These are phyloP conservation scores for Yamadazyma scolyti DNA, from an alignment of 805 yeast genomes.

Conservation along the genomic window DNA sequence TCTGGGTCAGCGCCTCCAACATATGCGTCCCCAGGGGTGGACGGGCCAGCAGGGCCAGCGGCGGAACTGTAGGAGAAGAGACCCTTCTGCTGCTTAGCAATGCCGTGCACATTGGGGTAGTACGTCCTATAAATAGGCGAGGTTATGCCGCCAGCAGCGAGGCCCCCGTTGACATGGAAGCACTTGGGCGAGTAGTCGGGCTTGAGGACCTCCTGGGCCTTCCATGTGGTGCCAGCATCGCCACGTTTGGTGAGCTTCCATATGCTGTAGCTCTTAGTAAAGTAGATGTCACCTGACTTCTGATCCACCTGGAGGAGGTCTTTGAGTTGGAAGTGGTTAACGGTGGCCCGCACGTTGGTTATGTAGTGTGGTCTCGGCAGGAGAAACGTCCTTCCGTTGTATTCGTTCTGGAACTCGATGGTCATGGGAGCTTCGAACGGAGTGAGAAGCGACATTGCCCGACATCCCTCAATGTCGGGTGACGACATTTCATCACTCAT, in stretches of 20 bases:
- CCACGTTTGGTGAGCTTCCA: conserved; percentile 27
- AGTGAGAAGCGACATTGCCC: no score
- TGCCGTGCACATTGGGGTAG: conserved; percentile 19
- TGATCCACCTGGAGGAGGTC: conserved; percentile 59
- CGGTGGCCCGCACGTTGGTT: conserved; percentile 25
- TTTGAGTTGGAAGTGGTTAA: conserved; percentile 76
- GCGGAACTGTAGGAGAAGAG: conserved; percentile 57
- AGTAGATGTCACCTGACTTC: conserved; percentile 43
- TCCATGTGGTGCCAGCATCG: conserved; percentile 12
- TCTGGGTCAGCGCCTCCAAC: conserved; percentile 49
- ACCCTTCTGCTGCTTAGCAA: conserved; percentile 47
- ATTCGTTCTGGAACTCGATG: conserved; percentile 36
- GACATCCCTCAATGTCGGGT: no score
- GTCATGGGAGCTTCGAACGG: no score
- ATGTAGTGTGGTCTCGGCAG: conserved; percentile 35
- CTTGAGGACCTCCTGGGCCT: conserved; percentile 32
- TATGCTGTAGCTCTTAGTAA: conserved; percentile 56
- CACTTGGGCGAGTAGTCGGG: conserved; percentile 71
- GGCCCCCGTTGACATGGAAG: conserved; percentile 49
- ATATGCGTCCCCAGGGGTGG: no score
- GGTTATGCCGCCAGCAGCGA: conserved; percentile 47
- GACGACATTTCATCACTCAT: no score
- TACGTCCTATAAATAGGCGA: conserved; percentile 34
- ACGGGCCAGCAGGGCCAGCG: no score
- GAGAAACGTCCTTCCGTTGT: conserved; percentile 35